These are phyloP conservation scores for Globisporangium cystogenes DNA, from an alignment of 352 stramenopile species.

Conservation along the genomic window DNA sequence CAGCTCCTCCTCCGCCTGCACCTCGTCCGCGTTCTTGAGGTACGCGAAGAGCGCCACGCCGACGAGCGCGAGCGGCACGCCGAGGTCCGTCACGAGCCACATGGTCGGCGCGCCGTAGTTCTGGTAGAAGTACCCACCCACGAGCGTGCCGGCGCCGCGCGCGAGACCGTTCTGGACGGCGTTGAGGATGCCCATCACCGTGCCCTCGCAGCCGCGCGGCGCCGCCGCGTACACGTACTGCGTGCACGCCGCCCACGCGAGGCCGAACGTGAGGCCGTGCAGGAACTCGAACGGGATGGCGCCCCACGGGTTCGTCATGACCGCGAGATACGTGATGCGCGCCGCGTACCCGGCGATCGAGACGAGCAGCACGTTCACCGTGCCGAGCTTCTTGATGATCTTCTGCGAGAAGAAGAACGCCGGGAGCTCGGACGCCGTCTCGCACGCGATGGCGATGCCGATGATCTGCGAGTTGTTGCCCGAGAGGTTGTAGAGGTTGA, in stretches of 20 bases:
- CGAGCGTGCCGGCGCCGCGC: conserved; percentile 55
- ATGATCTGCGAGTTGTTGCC: conserved; percentile 68
- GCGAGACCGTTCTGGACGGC: conserved; percentile 70
- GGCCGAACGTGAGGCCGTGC: conserved; percentile 66
- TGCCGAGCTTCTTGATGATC: conserved; percentile 66
- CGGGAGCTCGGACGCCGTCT: conserved; percentile 74
- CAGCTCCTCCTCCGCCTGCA: conserved; percentile 20
- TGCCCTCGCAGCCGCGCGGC: conserved; percentile 54
- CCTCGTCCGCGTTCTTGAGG: conserved; percentile 41
- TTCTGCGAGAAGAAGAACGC: conserved; percentile 77
- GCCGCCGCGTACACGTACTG: conserved; percentile 71
- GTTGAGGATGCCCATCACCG: conserved; percentile 75
- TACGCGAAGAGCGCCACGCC: conserved; percentile 50
- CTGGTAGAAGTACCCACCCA: conserved; percentile 77
- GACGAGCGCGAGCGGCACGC: conserved; percentile 56
- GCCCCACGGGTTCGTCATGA: conserved; percentile 76
- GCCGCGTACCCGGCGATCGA: conserved; percentile 65
- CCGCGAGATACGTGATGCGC: conserved; percentile 63
- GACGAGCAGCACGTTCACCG: conserved; percentile 64
- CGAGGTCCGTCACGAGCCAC: conserved; percentile 63
- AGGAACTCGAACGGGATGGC: conserved; percentile 80
- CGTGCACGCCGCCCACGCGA: conserved; percentile 68
- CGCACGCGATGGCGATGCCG: conserved; percentile 71
- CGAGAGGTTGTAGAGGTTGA: conserved; percentile 81
- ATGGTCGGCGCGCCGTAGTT: conserved; percentile 54